These are phyloP conservation scores for Ogataea pini DNA, from an alignment of 805 yeast species.

Conservation along the genomic window DNA sequence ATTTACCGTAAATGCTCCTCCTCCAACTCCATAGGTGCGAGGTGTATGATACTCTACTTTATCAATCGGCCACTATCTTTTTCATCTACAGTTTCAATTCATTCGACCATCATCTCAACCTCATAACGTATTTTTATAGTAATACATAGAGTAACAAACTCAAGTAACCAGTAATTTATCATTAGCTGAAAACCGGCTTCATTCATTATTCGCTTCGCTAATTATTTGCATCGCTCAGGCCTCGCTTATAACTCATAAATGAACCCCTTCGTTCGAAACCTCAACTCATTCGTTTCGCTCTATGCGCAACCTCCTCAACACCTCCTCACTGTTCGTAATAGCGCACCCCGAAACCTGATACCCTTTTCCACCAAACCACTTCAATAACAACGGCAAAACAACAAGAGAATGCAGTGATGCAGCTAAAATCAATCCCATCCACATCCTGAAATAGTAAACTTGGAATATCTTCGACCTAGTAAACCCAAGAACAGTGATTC, in stretches of 20 bases:
- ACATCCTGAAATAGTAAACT: slow-evolving; percentile 91
- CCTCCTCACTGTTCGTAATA: slow-evolving; percentile 26
- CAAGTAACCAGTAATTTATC: no score
- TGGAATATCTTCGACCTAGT: slow-evolving; percentile 87
- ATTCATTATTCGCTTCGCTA: no score
- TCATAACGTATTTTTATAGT: no score
- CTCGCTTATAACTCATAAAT: not conserved
- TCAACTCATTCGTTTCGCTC: not conserved
- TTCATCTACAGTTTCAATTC: no score
- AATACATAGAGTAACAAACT: no score
- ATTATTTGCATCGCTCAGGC: no score
- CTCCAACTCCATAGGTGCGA: no score
- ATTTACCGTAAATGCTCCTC: no score
- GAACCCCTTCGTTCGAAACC: not conserved
- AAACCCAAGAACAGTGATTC: slow-evolving; percentile 83
- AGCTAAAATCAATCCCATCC: slow-evolving; percentile 75
- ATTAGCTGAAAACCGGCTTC: no score
- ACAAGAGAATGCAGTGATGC: slow-evolving; percentile 80
- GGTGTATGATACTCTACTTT: no score
- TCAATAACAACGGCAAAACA: slow-evolving; percentile 73
- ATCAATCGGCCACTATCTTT: no score
- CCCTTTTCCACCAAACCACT: slow-evolving; percentile 61
- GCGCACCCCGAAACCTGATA: slow-evolving; percentile 35
- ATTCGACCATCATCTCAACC: no score
- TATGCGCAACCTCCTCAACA: slow-evolving; percentile 23